phyloP scores from a whole-genome alignment of 148 eudicot species.

The Rhododendron henanense region DNA sequence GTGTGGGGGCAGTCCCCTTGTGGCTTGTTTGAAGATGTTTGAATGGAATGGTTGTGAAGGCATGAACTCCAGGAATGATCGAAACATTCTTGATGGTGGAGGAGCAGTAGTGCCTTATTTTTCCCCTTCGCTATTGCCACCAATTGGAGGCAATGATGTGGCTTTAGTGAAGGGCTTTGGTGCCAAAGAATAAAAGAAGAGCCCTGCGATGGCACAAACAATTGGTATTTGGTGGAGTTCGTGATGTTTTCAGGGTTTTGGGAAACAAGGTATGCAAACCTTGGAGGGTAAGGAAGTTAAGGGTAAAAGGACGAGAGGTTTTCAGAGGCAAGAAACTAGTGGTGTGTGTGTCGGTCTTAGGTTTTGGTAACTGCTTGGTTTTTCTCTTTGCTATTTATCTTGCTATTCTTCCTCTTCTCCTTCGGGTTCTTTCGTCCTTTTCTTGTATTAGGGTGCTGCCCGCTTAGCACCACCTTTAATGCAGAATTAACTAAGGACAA shows the following conservation, averaged over 20 bases:
- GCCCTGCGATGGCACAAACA: background rate
- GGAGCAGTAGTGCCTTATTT: background rate
- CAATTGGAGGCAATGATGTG: background rate
- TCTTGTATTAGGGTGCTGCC: background rate
- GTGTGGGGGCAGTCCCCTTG: background rate
- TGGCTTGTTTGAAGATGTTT: background rate
- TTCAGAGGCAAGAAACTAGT: background rate
- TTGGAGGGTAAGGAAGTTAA: background rate
- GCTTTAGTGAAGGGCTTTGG: background rate
- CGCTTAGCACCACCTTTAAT: background rate
- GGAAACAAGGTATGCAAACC: background rate
- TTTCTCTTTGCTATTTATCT: background rate
- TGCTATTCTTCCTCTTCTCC: background rate
- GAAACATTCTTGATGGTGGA: background rate
- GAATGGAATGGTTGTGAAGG: background rate
- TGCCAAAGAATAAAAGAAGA: background rate
- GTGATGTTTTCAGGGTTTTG: background rate
- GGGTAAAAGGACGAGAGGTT: background rate
- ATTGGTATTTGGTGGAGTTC: background rate
- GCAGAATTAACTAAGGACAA: background rate
- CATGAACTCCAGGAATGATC: background rate
- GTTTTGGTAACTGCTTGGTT: background rate
- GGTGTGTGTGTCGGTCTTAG: background rate
- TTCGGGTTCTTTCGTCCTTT: background rate
- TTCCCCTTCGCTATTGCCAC: background rate